Evolutionary conservation across 305 asterid genomes (phyloP).

Genomic region (Fraxinus sp.): DNA sequence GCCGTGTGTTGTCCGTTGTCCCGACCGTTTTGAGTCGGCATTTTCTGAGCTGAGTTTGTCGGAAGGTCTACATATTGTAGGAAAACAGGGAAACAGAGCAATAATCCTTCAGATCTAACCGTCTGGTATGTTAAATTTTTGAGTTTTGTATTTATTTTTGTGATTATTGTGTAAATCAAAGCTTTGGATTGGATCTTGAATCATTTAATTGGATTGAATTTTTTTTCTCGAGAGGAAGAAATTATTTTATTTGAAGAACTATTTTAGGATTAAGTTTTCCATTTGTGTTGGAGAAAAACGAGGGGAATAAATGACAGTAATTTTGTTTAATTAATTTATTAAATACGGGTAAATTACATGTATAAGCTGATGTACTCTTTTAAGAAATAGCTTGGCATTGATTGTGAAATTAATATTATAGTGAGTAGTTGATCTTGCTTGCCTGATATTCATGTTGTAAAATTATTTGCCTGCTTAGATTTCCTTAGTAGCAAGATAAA

Average conservation of each 20-base stretch:
- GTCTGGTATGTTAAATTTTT: slow-evolving; percentile 49
- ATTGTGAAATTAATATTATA: background rate
- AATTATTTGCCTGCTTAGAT: background rate
- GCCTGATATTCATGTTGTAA: background rate
- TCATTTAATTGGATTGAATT: slow-evolving; percentile 15
- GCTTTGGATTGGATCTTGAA: background rate
- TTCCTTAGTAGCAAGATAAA: background rate
- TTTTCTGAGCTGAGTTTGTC: background rate
- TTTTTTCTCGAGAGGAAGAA: background rate
- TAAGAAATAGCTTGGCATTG: slow-evolving; percentile 6
- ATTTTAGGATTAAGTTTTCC: slow-evolving; percentile 17
- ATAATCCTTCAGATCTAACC: slow-evolving; percentile 54
- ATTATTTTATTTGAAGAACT: background rate
- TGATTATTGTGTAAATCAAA: background rate
- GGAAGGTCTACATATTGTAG: slow-evolving; percentile 27
- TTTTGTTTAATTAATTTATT: slow-evolving; percentile 7
- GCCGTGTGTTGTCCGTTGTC: slow-evolving; percentile 22
- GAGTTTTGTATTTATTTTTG: slow-evolving; percentile 11
- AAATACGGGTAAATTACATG: slow-evolving; percentile 17
- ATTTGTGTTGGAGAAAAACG: background rate
- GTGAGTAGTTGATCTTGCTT: slow-evolving; percentile 9
- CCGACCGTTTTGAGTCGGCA: slow-evolving; percentile 30
- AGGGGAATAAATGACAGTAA: slow-evolving; percentile 3
- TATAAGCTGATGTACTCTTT: slow-evolving; percentile 5
- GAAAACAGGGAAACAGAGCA: slow-evolving; percentile 22